A percentile compares a stretch with the other conserved stretches of the same genome.
These are phyloP conservation scores for Suillus cothurnatus DNA, from an alignment of 768 basidiomycete species.

Conservation along the genomic window DNA sequence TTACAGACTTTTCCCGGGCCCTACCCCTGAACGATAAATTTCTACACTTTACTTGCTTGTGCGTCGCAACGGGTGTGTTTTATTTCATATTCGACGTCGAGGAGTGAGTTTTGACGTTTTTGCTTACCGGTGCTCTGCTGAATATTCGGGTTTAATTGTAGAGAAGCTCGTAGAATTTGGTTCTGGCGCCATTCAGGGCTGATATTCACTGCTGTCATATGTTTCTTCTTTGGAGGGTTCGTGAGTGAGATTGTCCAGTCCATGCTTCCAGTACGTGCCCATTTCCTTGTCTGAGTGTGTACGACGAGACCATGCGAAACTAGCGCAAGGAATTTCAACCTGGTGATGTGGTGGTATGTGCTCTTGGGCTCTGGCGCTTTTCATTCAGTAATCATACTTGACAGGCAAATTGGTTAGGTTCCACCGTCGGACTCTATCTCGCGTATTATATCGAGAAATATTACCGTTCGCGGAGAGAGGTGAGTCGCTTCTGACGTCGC, in stretches of 20 bases:
- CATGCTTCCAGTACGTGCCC: constrained; percentile 61
- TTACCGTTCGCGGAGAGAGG: constrained; percentile 80
- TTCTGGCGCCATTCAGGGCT: constrained; percentile 78
- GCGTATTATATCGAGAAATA: constrained; percentile 73
- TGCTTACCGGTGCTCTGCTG: not conserved
- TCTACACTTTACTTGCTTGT: constrained; percentile 77
- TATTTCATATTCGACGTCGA: constrained; percentile 90
- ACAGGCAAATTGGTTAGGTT: constrained; percentile 81
- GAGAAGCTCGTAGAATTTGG: constrained; percentile 81
- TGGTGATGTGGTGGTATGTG: constrained; percentile 69
- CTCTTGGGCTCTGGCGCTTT: constrained; percentile 14
- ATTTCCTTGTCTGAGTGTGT: not conserved
- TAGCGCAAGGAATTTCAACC: constrained; percentile 74
- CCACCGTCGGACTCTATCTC: constrained; percentile 63
- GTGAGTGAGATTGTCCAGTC: constrained; percentile 84
- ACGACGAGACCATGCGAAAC: constrained; percentile 8
- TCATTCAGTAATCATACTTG: constrained; percentile 12
- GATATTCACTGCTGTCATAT: constrained; percentile 67
- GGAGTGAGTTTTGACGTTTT: constrained; percentile 55
- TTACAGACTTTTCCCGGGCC: constrained; percentile 67
- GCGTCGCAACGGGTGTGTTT: constrained; percentile 74
- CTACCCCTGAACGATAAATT: constrained; percentile 80
- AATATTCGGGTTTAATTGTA: constrained; percentile 28
- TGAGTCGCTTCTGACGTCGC: constrained; percentile 28
- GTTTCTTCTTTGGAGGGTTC: constrained; percentile 80